A percentile compares a stretch with the other conserved stretches of the same genome.
Conservation (phyloP, 176 grass and related monocot species). For the Secale cereale region DNA sequence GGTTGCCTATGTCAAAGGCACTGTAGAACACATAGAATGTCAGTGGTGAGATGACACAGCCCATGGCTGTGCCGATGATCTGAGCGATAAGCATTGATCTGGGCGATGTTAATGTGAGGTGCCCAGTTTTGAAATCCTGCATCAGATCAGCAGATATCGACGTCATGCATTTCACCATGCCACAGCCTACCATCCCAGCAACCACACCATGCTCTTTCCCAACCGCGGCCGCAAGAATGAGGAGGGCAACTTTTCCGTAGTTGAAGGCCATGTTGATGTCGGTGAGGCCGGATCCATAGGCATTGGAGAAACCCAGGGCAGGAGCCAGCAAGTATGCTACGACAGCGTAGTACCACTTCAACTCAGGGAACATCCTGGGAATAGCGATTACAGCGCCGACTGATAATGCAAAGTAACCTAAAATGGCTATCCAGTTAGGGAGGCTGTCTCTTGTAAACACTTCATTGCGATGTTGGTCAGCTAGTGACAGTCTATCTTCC, state of each 20-base stretch:
- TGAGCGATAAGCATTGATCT: constrained; percentile 91
- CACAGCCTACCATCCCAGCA: constrained; percentile 82
- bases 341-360: constrained; percentile 93
- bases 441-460: constrained; percentile 68
- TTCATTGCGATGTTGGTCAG: constrained; percentile 64
- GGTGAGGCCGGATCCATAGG: constrained; percentile 88
- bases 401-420: constrained; percentile 56
- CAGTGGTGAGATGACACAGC: constrained; percentile 75
- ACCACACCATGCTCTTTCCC: constrained; percentile 86
- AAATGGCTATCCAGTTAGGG: constrained; percentile 62
- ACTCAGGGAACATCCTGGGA: constrained; percentile 79
- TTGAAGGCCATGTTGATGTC: constrained; percentile 99
- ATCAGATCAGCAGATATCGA: constrained; percentile 91
- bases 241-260: constrained; percentile 87
- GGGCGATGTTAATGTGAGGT: constrained; percentile 94
- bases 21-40: constrained; percentile 96
- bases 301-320: constrained; percentile 88
- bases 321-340: constrained; percentile 87
- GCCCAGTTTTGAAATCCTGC: constrained; percentile 96
- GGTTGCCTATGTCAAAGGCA: constrained; percentile 94
- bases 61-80: constrained; percentile 88
- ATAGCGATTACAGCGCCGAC: constrained; percentile 46
- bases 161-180: constrained; percentile 86
- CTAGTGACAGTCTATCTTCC: constrained; percentile 39
- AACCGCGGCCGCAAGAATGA: constrained; percentile 71